Evolutionary conservation across 148 eudicot genomes (phyloP).

Genomic region (Silene conica): DNA sequence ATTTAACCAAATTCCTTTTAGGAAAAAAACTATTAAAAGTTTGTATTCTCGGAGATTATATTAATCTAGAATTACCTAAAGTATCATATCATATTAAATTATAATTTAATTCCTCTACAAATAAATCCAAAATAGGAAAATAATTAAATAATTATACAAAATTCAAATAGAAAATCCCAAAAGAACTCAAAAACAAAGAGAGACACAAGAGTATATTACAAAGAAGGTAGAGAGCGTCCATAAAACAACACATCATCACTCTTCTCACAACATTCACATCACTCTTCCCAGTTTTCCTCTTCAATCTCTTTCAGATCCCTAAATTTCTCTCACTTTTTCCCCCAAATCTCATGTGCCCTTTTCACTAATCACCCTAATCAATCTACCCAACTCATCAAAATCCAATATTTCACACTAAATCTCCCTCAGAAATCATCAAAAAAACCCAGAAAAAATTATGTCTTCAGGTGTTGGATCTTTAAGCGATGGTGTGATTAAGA

Average conservation of each 20-base stretch:
- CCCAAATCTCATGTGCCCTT: conserved; percentile 6
- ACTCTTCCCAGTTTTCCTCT: not conserved
- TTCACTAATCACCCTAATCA: not conserved
- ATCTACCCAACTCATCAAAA: not conserved
- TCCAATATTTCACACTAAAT: not conserved
- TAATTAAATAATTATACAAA: too few species aligned
- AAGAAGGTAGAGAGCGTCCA: not conserved
- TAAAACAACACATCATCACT: not conserved
- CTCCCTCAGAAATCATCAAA: not conserved
- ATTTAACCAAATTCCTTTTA: too few species aligned
- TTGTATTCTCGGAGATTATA: too few species aligned
- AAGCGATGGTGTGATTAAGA: conserved; percentile 53
- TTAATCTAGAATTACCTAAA: too few species aligned
- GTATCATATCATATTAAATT: too few species aligned
- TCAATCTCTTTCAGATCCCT: not conserved
- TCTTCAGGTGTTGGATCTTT: conserved; percentile 31
- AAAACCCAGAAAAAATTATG: conserved; percentile 6
- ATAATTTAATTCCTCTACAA: too few species aligned
- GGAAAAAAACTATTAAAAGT: too few species aligned
- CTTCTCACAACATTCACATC: not conserved
- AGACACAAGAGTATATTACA: not conserved
- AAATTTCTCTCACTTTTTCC: not conserved
- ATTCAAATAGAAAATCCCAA: too few species aligned
- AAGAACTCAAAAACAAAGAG: not conserved
- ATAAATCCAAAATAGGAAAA: not conserved